Base-by-base conservation (phyloP, 164 flowering plant genomes). In the Warburgia ugandensis region DNA sequence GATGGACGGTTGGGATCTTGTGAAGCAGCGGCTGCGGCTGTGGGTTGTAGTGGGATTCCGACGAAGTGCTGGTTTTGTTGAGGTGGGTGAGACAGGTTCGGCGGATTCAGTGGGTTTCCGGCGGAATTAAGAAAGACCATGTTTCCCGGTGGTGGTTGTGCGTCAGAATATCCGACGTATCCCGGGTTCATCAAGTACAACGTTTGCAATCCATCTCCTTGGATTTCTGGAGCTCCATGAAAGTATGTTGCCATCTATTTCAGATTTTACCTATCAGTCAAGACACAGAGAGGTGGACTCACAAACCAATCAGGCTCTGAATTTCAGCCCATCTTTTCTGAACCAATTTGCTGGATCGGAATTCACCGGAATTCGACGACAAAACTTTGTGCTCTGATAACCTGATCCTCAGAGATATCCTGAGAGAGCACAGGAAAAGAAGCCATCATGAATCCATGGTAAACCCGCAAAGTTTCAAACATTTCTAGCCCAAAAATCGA, bases 151-250 rank as follows among this genome's bases (percentile, higher is more conserved):
- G 47, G 57, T 4, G 38, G 29, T 47, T 26, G 67, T 17, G 69
- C 46, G 72, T 84, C 86, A 46, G 90, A 57, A 72, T 68, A 84
- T 21, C 80, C 81, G 13, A 73, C 76, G 52, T 77, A 83, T 21
- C 74, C 72, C 7, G 95, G 97, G 61, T 89, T 94, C 99, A 89
- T 94, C 49, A 94, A 77, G 37, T 80, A 74, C 17, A 94, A 84
- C 1, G 95, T 94, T 54, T 89, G 99, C 0, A 86, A 60, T 0
- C 90, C 84, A 31, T 87, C 90, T 28, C 73, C 75, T 55, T 77
- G 92, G 52, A 86, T 81, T 60, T 85, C 95, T 3, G 98, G 68
- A 53, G 61, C 68, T 27, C 94, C 94, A 50, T 83, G 84, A 60
- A 70, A 88, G 77, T 78, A 88, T 21, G 86, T 77, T 61, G 94